Evolutionary conservation across 495 filamentous ascomycete genomes (phyloP).

Genomic region (Aspergillus sclerotiicarbonarius): DNA sequence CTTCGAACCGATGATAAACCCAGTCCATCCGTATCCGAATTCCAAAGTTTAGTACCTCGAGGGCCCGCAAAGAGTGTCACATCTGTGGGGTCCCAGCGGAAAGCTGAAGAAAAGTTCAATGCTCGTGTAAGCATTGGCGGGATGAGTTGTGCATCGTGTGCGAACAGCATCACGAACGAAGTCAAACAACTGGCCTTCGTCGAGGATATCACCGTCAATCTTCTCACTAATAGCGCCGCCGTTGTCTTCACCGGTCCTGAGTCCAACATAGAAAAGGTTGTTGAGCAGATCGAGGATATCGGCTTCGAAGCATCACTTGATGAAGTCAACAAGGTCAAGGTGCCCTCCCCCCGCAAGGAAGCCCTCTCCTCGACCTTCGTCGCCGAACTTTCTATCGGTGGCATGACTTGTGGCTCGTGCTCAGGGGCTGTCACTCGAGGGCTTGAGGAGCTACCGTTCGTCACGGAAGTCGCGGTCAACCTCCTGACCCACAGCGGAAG

Average conservation of each 20-base stretch:
- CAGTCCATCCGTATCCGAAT: neutral
- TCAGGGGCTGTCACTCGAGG: conserved; percentile 61
- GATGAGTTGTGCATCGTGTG: conserved; percentile 68
- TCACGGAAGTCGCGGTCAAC: conserved; percentile 64
- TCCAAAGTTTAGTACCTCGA: neutral
- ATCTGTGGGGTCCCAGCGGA: neutral
- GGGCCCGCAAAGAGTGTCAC: neutral
- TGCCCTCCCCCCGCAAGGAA: conserved; percentile 19
- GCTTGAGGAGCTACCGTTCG: conserved; percentile 60
- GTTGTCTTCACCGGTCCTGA: conserved; percentile 45
- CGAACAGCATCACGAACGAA: conserved; percentile 50
- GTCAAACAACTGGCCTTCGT: conserved; percentile 52
- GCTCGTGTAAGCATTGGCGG: conserved; percentile 55
- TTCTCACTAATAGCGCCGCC: conserved; percentile 58
- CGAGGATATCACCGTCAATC: conserved; percentile 52
- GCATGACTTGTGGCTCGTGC: conserved; percentile 85
- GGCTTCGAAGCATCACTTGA: conserved; percentile 56
- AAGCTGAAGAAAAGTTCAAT: conserved; percentile 28
- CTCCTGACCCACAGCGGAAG: conserved; percentile 70
- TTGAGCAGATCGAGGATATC: conserved; percentile 51
- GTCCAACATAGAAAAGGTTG: conserved; percentile 40
- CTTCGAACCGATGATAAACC: too few relatives aligned
- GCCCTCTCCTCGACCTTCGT: conserved; percentile 26
- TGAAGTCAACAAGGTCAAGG: conserved; percentile 30
- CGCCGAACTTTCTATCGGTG: conserved; percentile 68